Conservation (phyloP, 768 basidiomycete genomes). For the Clitopilus hobsonii region DNA sequence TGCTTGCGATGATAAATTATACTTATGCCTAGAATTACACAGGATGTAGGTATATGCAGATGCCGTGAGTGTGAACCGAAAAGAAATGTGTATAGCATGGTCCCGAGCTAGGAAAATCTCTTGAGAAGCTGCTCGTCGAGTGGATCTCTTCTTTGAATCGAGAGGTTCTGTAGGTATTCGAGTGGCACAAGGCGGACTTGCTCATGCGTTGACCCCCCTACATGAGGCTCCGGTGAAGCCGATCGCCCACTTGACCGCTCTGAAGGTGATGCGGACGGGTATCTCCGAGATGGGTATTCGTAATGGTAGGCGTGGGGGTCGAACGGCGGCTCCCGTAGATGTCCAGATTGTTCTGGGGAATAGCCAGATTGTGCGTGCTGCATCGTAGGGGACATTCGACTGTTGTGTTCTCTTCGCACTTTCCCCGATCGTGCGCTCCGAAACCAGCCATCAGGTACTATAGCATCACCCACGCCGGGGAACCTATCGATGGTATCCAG, state of each 20-base stretch:
- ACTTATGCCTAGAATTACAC: neutral
- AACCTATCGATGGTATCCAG: constrained; percentile 71
- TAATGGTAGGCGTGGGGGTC: constrained; percentile 16
- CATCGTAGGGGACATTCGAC: constrained; percentile 32
- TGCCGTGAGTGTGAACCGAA: neutral
- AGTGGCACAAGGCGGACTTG: constrained; percentile 52
- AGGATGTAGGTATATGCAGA: too few relatives aligned
- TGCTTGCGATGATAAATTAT: neutral
- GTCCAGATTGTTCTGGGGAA: constrained; percentile 18
- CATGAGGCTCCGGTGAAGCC: constrained; percentile 28
- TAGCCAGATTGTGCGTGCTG: constrained; percentile 25
- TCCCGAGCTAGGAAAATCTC: constrained; percentile 35
- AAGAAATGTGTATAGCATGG: neutral
- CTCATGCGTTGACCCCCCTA: constrained; percentile 9
- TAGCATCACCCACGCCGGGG: constrained; percentile 57
- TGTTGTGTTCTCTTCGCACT: constrained; percentile 37
- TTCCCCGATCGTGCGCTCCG: constrained; percentile 73
- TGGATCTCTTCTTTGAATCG: constrained; percentile 56
- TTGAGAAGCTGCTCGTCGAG: constrained; percentile 61
- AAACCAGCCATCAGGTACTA: constrained; percentile 75
- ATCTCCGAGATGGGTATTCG: constrained; percentile 17
- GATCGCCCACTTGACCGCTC: constrained; percentile 29
- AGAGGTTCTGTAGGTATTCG: constrained; percentile 51
- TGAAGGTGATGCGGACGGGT: constrained; percentile 21
- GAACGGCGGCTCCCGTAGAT: constrained; percentile 14